A percentile compares a stretch with the other conserved stretches of the same genome.
Conservation (phyloP, 257 asterid species). For the Galeopsis tetrahit region DNA sequence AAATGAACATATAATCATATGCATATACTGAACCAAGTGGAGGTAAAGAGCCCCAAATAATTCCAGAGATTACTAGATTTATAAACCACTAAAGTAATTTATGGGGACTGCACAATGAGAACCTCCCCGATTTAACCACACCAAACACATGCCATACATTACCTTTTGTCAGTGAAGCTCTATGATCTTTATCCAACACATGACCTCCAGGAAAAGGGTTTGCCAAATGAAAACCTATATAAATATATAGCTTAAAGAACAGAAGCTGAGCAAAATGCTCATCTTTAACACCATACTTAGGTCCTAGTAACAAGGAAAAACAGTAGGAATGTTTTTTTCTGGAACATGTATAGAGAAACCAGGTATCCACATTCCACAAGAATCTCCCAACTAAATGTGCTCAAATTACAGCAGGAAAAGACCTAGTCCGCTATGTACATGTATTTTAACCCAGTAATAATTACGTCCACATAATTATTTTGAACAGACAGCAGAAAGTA, state of each 20-base stretch:
- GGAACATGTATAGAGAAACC: slow-evolving; percentile 18
- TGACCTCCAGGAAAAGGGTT: slow-evolving; percentile 11
- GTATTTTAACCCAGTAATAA: slow-evolving; percentile 14
- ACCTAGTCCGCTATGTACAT: neutral
- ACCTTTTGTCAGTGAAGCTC: slow-evolving; percentile 19
- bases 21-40: slow-evolving; percentile 15
- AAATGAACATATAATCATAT: slow-evolving; percentile 29
- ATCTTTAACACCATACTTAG: slow-evolving; percentile 23
- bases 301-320: slow-evolving; percentile 22
- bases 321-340: neutral
- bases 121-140: slow-evolving; percentile 18
- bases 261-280: neutral
- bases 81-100: slow-evolving; percentile 15
- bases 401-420: slow-evolving; percentile 14
- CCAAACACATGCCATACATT: neutral
- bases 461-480: slow-evolving; percentile 15
- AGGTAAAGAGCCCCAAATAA: slow-evolving; percentile 24
- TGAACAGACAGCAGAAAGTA: slow-evolving; percentile 29
- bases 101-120: slow-evolving; percentile 5
- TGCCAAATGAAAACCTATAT: slow-evolving; percentile 22
- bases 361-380: slow-evolving; percentile 1
- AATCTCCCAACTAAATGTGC: slow-evolving; percentile 19
- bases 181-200: slow-evolving; percentile 22
- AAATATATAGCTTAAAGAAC: slow-evolving; percentile 10
- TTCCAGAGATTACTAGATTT: slow-evolving; percentile 30